These are phyloP conservation scores for Aciculosporium take DNA, from an alignment of 2,329 filamentous ascomycete species.

Conservation along the genomic window DNA sequence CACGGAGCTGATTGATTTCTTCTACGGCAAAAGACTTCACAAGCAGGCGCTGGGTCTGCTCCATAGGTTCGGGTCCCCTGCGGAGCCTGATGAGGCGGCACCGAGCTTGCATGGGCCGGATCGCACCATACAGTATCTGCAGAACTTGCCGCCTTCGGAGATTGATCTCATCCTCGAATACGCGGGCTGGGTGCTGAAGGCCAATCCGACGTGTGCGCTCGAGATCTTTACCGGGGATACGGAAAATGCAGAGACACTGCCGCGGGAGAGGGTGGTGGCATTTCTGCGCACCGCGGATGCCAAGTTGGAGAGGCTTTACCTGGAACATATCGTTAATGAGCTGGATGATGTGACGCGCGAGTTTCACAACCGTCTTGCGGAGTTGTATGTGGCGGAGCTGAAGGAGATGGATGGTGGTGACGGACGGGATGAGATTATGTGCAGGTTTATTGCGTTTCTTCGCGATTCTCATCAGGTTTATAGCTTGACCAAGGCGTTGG, in stretches of 20 bases:
- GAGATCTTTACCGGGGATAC: conserved; percentile 88
- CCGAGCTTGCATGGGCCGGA: conserved; percentile 61
- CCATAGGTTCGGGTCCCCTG: conserved; percentile 58
- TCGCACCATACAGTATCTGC: conserved; percentile 78
- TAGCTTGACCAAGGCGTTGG: conserved; percentile 63
- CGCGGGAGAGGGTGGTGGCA: conserved; percentile 57
- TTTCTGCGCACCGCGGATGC: conserved; percentile 60
- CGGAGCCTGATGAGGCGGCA: conserved; percentile 34
- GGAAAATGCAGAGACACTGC: conserved; percentile 83
- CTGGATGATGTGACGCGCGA: conserved; percentile 72
- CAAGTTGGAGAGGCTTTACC: conserved; percentile 62
- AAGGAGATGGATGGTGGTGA: conserved; percentile 27
- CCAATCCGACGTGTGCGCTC: conserved; percentile 65
- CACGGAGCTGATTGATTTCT: conserved; percentile 91
- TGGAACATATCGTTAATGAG: conserved; percentile 84
- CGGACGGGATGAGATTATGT: conserved; percentile 43
- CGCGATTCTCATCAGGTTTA: conserved; percentile 60
- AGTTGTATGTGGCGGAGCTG: conserved; percentile 50
- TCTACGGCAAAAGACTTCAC: conserved; percentile 89
- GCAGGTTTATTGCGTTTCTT: conserved; percentile 60
- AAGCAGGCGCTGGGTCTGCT: conserved; percentile 73
- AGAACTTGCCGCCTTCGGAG: conserved; percentile 71
- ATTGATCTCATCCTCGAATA: conserved; percentile 88
- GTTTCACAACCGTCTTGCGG: conserved; percentile 72
- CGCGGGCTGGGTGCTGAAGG: conserved; percentile 70